Conservation (phyloP, 768 basidiomycete species). For the Suillus plorans region DNA sequence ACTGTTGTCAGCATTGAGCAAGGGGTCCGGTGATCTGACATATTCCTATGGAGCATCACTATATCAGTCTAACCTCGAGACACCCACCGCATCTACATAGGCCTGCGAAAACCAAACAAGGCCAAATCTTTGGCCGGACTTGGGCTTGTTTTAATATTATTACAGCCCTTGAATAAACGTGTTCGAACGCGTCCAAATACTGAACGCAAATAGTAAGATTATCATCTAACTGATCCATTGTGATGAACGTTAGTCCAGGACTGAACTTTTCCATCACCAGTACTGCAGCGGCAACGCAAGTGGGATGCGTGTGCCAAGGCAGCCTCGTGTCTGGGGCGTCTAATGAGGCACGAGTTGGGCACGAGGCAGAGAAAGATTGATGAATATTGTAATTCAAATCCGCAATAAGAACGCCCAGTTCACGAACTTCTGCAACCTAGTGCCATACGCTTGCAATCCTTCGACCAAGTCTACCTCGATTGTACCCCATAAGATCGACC, state of each 20-base stretch:
- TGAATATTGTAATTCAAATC: background rate
- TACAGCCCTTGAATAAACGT: too few relatives aligned
- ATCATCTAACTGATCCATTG: too few relatives aligned
- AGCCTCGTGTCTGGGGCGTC: background rate
- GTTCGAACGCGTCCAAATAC: too few relatives aligned
- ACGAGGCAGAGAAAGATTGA: background rate
- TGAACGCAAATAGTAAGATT: too few relatives aligned
- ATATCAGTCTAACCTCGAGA: too few relatives aligned
- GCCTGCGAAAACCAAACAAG: constrained; percentile 13
- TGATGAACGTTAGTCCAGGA: too few relatives aligned
- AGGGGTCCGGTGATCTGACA: too few relatives aligned
- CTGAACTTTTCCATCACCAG: constrained; percentile 23
- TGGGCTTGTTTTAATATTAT: background rate
- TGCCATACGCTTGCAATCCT: background rate
- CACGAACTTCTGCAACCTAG: background rate
- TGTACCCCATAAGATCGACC: background rate
- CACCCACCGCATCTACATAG: too few relatives aligned
- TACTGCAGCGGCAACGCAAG: background rate
- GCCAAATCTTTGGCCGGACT: constrained; percentile 13
- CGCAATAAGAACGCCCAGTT: background rate
- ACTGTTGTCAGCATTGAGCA: too few relatives aligned
- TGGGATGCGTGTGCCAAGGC: background rate
- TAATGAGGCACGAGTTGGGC: background rate
- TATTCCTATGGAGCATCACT: too few relatives aligned
- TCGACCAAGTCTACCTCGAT: background rate